Base-by-base conservation (phyloP, 805 yeast species). In the Komagataella pastoris region DNA sequence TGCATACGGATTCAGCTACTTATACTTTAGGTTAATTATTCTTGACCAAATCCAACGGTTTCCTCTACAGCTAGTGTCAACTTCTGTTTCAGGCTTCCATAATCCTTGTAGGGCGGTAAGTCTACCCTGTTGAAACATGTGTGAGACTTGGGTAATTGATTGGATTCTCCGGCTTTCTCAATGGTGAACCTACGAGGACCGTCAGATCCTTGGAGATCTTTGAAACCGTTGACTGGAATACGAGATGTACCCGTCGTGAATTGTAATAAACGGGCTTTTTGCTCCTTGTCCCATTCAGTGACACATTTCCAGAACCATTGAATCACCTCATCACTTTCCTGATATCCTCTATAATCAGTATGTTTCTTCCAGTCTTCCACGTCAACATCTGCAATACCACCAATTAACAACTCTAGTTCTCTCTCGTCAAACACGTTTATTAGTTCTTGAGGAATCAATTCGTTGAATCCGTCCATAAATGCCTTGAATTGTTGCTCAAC, bases 231-330 rank as follows among this genome's bases (percentile, higher is more conserved):
- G 57, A 93, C 99, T 6, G 99, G 99, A 53, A 93, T 93, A 73
- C 99, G 84, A 19, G 97, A 89, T 3, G 99, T 93, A 76, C 99
- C 99, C 1, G 99, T 93, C 18, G 99, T 91, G 66, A 93, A 93
- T 69, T 93, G 99, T 59, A 93, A 73, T 65, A 93, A 74, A 68
- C 99, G 80, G 2, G 98, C 96, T 67, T 89, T 85, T 67, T 91
- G 97, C 67, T 93, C 99, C 52, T 89, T 79, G 65, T 93, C 98
- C 97, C 97, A 90, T 64, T 83, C 87, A 50, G 83, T 74, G 59
- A 93, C 82, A 70, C 95, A 85, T 68, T 81, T 82, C 99, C 99
- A 93, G 79, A 93, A 93, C 99, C 99, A 93, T 72, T 91, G 95
- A 59, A 93, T 83, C 50, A 89, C 97, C 70, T 89, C 96, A 69